A percentile compares a stretch with the other conserved stretches of the same genome.
Conservation (phyloP, 768 basidiomycete species). For the Mycena filopes region DNA sequence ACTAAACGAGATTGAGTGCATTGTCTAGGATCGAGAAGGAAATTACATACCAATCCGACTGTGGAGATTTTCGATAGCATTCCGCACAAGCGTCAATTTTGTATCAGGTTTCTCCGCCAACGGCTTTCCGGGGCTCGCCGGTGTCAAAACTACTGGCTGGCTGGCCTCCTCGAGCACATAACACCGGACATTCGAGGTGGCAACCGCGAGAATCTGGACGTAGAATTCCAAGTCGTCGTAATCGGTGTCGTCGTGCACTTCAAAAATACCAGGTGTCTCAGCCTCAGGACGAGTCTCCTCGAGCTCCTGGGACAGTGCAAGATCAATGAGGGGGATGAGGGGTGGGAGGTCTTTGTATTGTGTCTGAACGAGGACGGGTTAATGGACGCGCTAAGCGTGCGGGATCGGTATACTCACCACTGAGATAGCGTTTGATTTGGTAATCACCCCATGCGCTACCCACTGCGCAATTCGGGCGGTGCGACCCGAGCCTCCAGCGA, state of each 20-base stretch:
- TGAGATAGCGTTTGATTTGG: constrained; percentile 37
- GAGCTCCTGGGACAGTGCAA: constrained; percentile 42
- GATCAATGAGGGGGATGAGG: constrained; percentile 58
- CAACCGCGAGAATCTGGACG: constrained; percentile 66
- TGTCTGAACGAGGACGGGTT: constrained; percentile 43
- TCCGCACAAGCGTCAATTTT: constrained; percentile 15
- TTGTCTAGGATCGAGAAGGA: not conserved
- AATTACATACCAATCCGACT: constrained; percentile 28
- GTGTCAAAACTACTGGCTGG: constrained; percentile 24
- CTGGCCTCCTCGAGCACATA: constrained; percentile 63
- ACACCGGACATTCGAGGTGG: constrained; percentile 65
- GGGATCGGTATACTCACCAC: constrained; percentile 36
- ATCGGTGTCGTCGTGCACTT: constrained; percentile 65
- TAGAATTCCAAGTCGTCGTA: constrained; percentile 69
- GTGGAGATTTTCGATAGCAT: constrained; percentile 29
- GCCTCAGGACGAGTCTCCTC: constrained; percentile 37
- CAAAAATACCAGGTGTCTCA: constrained; percentile 56
- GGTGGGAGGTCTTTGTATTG: constrained; percentile 58
- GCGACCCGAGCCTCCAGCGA: constrained; percentile 61
- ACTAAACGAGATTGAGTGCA: constrained; percentile 47
- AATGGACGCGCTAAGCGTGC: constrained; percentile 10
- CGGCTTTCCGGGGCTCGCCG: constrained; percentile 25
- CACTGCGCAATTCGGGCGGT: constrained; percentile 66
- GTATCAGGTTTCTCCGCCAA: constrained; percentile 28
- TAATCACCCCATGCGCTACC: constrained; percentile 63